Evolutionary conservation across 2,329 filamentous ascomycete genomes (phyloP).

Genomic region (Zasmidium cellare): DNA sequence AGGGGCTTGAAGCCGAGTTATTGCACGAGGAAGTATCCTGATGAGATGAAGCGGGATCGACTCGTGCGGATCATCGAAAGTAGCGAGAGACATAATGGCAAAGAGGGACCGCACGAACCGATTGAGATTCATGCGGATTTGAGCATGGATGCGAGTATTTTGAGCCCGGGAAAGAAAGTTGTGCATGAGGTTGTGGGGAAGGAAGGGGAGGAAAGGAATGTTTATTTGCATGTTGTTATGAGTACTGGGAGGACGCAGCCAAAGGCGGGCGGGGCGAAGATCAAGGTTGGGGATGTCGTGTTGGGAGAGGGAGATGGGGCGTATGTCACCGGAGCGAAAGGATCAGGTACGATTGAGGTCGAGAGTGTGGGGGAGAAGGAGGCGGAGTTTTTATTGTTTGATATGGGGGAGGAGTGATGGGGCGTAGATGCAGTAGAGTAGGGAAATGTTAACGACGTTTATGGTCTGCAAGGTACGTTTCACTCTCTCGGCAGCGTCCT

Average conservation of each 20-base stretch:
- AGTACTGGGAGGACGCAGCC: constrained; percentile 51
- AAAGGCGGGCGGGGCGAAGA: constrained; percentile 70
- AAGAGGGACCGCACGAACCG: constrained; percentile 66
- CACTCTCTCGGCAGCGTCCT: no score
- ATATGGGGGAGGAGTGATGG: constrained; percentile 42
- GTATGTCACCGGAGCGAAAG: constrained; percentile 61
- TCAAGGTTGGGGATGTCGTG: constrained; percentile 66
- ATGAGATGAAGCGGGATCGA: constrained; percentile 68
- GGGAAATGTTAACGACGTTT: no score
- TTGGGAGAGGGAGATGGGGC: constrained; percentile 79
- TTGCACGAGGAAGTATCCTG: constrained; percentile 70
- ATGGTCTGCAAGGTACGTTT: no score
- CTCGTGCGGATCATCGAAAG: constrained; percentile 78
- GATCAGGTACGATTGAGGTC: constrained; percentile 46
- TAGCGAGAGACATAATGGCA: constrained; percentile 62
- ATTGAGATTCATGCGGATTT: constrained; percentile 86
- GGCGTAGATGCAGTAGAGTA: not conserved
- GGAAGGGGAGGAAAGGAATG: constrained; percentile 64
- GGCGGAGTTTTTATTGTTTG: constrained; percentile 52
- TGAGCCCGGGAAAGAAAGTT: constrained; percentile 65
- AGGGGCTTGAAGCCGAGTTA: constrained; percentile 71
- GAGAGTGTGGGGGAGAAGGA: constrained; percentile 48
- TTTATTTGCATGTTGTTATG: constrained; percentile 81
- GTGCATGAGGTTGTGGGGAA: constrained; percentile 72
- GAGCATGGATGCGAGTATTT: constrained; percentile 76